These are phyloP conservation scores for Xenosphaeropsis pyriputrescens DNA, from an alignment of 2,329 filamentous ascomycete genomes.

Conservation along the genomic window DNA sequence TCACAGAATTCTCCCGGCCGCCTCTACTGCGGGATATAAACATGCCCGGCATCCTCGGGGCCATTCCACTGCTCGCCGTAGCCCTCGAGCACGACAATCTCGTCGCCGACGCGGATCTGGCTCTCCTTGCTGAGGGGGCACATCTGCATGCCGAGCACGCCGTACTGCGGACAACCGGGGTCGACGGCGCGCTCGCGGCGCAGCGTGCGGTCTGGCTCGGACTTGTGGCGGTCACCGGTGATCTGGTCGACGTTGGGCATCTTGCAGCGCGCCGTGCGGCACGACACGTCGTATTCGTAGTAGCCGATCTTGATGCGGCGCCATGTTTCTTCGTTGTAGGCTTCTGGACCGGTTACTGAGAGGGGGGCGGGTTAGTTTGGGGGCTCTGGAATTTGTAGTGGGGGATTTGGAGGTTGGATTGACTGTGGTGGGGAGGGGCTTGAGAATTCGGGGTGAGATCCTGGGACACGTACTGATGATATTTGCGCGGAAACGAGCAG, in stretches of 20 bases:
- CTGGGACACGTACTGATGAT: conserved; percentile 36
- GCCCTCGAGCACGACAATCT: conserved; percentile 29
- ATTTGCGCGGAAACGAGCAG: conserved; percentile 55
- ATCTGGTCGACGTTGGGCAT: conserved; percentile 53
- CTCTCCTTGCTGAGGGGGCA: conserved; percentile 34
- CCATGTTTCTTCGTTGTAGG: conserved; percentile 61
- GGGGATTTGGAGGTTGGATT: not conserved
- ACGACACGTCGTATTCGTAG: conserved; percentile 43
- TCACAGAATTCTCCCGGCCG: no score
- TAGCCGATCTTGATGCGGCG: conserved; percentile 36
- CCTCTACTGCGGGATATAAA: conserved; percentile 10
- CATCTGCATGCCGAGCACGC: conserved; percentile 53
- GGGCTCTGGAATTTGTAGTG: conserved; percentile 4
- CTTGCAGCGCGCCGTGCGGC: conserved; percentile 55
- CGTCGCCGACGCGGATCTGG: conserved; percentile 40
- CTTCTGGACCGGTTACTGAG: conserved; percentile 41
- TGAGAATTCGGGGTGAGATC: conserved; percentile 1
- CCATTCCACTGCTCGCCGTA: no score
- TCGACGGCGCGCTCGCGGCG: conserved; percentile 45
- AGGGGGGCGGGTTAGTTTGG: conserved; percentile 5
- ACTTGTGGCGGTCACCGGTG: conserved; percentile 14
- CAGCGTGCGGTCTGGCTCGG: conserved; percentile 45
- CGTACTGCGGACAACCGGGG: conserved; percentile 34
- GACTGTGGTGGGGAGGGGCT: not conserved
- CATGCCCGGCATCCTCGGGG: conserved; percentile 7